phyloP scores from a whole-genome alignment of 2,329 filamentous ascomycete genomes.

The Diaporthe nobilis region DNA sequence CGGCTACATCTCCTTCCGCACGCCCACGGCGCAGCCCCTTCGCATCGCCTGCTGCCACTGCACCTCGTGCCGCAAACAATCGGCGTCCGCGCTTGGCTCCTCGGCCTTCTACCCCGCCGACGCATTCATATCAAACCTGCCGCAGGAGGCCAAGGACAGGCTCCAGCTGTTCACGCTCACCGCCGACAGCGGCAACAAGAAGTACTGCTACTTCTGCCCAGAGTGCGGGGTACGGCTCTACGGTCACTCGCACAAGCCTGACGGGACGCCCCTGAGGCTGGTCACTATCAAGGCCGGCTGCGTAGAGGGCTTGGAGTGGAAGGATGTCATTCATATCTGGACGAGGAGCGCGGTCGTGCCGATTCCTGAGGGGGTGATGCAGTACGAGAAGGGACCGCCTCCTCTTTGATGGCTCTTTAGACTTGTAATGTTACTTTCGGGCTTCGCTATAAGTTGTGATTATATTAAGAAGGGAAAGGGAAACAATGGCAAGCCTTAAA shows the following conservation, averaged over 20 bases:
- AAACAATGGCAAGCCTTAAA: too few species aligned
- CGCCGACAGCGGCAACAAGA: too few species aligned
- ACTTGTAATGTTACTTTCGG: too few species aligned
- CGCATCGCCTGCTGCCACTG: constrained; percentile 55
- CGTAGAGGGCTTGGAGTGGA: constrained; percentile 52
- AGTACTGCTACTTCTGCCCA: too few species aligned
- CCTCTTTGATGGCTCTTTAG: neutral
- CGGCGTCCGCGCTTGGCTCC: constrained; percentile 53
- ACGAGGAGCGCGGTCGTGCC: constrained; percentile 59
- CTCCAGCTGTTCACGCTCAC: too few species aligned
- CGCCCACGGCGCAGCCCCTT: constrained; percentile 47
- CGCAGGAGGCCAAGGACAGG: constrained; percentile 46
- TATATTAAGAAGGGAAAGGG: too few species aligned
- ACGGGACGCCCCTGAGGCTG: too few species aligned
- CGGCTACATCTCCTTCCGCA: constrained; percentile 48
- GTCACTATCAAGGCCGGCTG: too few species aligned
- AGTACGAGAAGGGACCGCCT: neutral
- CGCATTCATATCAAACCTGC: constrained; percentile 50
- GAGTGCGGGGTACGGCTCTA: too few species aligned
- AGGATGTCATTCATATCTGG: constrained; percentile 60
- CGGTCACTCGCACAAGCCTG: too few species aligned
- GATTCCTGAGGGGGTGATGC: constrained; percentile 54
- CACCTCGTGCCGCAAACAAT: constrained; percentile 54
- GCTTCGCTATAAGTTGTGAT: too few species aligned
- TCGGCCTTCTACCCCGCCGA: constrained; percentile 53